Conservation (phyloP, 768 basidiomycete species). For the Psilocybe cubensis region DNA sequence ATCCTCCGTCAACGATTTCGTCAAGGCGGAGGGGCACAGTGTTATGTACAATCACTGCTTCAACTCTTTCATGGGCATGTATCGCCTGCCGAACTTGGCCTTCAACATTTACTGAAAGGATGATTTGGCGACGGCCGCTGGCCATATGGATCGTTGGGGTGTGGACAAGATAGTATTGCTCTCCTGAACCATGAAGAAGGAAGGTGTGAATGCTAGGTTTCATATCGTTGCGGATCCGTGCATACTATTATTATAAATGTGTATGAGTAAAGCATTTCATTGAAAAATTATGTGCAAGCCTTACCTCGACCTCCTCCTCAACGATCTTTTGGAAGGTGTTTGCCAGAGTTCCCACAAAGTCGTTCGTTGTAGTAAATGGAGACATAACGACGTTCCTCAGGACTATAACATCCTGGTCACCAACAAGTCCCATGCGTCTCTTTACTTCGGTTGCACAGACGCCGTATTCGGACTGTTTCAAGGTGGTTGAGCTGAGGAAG, state of each 20-base stretch:
- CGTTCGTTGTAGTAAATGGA: constrained; percentile 34
- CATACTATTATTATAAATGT: neutral
- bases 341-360: constrained; percentile 32
- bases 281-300: neutral
- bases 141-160: constrained; percentile 37
- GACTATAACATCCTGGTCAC: constrained; percentile 33
- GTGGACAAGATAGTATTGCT: constrained; percentile 33
- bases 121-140: constrained; percentile 40
- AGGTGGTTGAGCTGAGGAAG: constrained; percentile 32
- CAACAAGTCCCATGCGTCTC: constrained; percentile 35
- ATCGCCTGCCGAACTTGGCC: neutral
- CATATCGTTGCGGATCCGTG: constrained; percentile 29
- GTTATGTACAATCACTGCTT: neutral
- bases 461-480: constrained; percentile 37
- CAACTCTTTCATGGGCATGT: neutral
- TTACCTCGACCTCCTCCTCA: constrained; percentile 30
- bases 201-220: constrained; percentile 34
- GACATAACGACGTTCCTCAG: constrained; percentile 45
- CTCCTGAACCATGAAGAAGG: constrained; percentile 36
- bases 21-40: neutral
- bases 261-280: neutral
- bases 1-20: neutral
- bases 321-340: constrained; percentile 33
- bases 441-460: constrained; percentile 37
- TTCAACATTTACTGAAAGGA: constrained; percentile 30